These are phyloP conservation scores for Neolentinus lepideus DNA, from an alignment of 1,284 basidiomycete genomes.

Conservation along the genomic window DNA sequence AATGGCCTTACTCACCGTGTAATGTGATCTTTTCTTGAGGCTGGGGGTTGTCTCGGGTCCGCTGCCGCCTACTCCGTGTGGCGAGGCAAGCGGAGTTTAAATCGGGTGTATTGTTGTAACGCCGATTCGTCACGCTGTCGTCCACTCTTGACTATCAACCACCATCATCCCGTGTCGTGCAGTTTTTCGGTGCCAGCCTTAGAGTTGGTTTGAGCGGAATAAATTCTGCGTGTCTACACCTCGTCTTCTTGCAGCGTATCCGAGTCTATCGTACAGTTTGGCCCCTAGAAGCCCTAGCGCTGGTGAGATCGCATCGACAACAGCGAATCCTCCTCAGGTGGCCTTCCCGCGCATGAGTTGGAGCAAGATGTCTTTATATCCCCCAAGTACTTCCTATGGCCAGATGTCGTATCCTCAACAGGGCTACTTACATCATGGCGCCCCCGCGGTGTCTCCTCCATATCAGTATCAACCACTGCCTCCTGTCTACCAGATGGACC, in stretches of 20 bases:
- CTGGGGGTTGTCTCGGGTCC: neutral
- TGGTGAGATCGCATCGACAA: conserved; percentile 1
- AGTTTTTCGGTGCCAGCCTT: conserved; percentile 13
- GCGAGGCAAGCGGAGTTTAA: conserved; percentile 19
- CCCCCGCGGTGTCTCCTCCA: conserved; percentile 37
- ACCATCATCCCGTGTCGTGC: conserved; percentile 24
- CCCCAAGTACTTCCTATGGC: conserved; percentile 33
- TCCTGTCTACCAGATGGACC: conserved; percentile 53
- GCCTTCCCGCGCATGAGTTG: neutral
- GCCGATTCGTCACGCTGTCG: conserved; percentile 18
- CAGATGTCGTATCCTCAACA: conserved; percentile 31
- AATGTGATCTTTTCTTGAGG: conserved; percentile 1
- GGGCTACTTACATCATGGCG: conserved; percentile 23
- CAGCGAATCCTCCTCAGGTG: neutral
- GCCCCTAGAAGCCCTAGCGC: neutral
- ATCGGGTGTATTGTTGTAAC: conserved; percentile 16
- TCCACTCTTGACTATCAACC: conserved; percentile 41
- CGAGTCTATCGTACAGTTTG: neutral
- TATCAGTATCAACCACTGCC: conserved; percentile 29
- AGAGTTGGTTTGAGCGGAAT: conserved; percentile 13
- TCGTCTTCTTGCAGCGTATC: conserved; percentile 12
- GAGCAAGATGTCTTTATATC: conserved; percentile 39
- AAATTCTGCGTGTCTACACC: conserved; percentile 11
- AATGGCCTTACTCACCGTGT: neutral
- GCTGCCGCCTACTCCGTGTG: conserved; percentile 1